Evolutionary conservation across 768 basidiomycete genomes (phyloP).

Genomic region (Lactifluus volemus): DNA sequence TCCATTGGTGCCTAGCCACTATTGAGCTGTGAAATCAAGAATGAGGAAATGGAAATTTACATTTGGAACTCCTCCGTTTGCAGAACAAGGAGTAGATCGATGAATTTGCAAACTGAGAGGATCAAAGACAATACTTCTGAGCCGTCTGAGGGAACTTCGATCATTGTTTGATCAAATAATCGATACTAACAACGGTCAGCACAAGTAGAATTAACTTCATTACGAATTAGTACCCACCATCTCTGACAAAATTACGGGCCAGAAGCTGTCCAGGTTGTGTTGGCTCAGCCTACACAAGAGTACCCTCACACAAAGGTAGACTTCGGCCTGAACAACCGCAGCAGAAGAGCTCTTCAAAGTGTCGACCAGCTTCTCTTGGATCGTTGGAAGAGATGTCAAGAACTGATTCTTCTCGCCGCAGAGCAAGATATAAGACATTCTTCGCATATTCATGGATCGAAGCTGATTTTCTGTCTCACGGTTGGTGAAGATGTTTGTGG

Average conservation of each 20-base stretch:
- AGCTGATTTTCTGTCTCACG: slow-evolving; percentile 88
- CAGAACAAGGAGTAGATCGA: slow-evolving; percentile 85
- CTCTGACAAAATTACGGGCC: slow-evolving; percentile 93
- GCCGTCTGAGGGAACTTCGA: slow-evolving; percentile 62
- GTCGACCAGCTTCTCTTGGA: slow-evolving; percentile 97
- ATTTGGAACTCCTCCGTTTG: slow-evolving; percentile 98
- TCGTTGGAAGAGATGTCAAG: slow-evolving; percentile 77
- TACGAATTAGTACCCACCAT: slow-evolving; percentile 41
- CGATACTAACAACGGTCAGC: slow-evolving; percentile 51
- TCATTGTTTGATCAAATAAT: slow-evolving; percentile 76
- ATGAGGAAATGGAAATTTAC: slow-evolving; percentile 33
- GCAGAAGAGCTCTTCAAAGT: slow-evolving; percentile 72
- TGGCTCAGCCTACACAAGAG: slow-evolving; percentile 83
- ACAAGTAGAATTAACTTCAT: neutral
- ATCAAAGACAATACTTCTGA: slow-evolving; percentile 80
- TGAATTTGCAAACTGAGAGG: slow-evolving; percentile 85
- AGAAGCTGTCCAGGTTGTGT: slow-evolving; percentile 90
- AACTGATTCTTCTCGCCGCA: slow-evolving; percentile 88
- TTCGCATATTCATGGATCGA: slow-evolving; percentile 77
- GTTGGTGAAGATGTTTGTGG: slow-evolving; percentile 94
- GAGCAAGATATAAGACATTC: slow-evolving; percentile 81
- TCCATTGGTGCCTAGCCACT: slow-evolving; percentile 83
- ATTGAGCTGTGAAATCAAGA: neutral
- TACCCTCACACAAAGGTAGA: slow-evolving; percentile 88
- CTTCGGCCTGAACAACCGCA: slow-evolving; percentile 86